These are phyloP conservation scores for Berberis vulgaris DNA, from an alignment of 164 flowering plant species.

Conservation along the genomic window DNA sequence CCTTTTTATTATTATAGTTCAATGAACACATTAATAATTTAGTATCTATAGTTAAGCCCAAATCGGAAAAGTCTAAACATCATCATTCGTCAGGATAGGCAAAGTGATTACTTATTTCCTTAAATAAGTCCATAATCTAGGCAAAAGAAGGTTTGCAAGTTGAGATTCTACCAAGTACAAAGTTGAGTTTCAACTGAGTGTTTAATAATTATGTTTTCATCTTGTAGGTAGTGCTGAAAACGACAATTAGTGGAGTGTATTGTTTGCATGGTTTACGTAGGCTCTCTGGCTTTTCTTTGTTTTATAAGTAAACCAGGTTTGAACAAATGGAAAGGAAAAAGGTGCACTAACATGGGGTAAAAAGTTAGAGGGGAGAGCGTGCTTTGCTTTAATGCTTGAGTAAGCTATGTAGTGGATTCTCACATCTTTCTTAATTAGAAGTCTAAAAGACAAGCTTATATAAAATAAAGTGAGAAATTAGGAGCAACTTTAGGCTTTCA, in stretches of 20 bases:
- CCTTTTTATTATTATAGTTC: too few relatives aligned
- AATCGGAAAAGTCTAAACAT: conserved; percentile 2
- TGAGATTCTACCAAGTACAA: conserved; percentile 9
- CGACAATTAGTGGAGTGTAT: conserved; percentile 15
- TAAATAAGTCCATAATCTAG: conserved; percentile 1
- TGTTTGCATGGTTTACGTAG: conserved; percentile 22
- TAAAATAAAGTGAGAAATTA: conserved; percentile 9
- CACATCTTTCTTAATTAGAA: conserved; percentile 24
- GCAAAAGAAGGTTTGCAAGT: background rate
- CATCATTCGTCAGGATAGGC: background rate
- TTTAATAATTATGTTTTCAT: conserved; percentile 1
- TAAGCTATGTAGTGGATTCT: conserved; percentile 44
- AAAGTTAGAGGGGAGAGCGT: conserved; percentile 8
- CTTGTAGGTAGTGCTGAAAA: background rate
- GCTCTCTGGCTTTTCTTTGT: background rate
- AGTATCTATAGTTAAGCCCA: background rate
- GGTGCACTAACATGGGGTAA: conserved; percentile 26
- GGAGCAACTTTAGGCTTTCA: conserved; percentile 25
- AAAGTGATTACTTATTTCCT: conserved; percentile 1
- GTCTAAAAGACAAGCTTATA: conserved; percentile 9
- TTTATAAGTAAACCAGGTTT: conserved; percentile 4
- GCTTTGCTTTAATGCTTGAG: conserved; percentile 23
- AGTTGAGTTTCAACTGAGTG: conserved; percentile 1
- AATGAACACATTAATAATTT: too few relatives aligned
- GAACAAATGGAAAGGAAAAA: conserved; percentile 7